Evolutionary conservation across 331 rosid genomes (phyloP), one percentile per base, ranked within the genome.

Genomic region (Ulmus americana): DNA sequence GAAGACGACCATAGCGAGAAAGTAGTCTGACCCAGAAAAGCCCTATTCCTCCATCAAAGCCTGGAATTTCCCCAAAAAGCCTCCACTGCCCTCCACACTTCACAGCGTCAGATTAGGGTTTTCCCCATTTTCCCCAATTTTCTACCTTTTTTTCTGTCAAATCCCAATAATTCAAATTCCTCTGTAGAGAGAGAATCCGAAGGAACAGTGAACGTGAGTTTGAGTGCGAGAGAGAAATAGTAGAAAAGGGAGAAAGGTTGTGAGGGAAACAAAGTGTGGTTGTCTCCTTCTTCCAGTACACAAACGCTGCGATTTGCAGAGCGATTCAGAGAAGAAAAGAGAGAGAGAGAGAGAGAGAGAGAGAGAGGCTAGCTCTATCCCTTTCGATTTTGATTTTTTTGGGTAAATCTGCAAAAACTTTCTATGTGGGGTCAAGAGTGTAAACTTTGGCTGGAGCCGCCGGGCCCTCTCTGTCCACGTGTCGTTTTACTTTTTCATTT

Each of bases 401-500:
- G 22, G 22, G 22, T 20, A 20, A 20, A 20, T 20, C 22, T 20
- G 22, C 22, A 20, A 20, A 20, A 20, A 20, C 22, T 20, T 20
- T 20, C 22, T 1, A 20, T 20, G 51, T 8, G 13, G n/a, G 4
- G 59, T 16, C 4, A 10, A 16, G 38, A 57, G 62, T 39, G 63
- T 39, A 42, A 18, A 59, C 28, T 13, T 43, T 66, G 28, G 38
- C 67, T 66, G 76, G 28, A 45, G 69, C 72, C 70, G 67, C 74
- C 78, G 76, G 79, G 68, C 58, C 84, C 67, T 51, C 70, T 1
- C 0, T 14, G 47, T 68, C 73, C 68, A 76, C 61, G 78, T 63
- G 76, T 64, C 46, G 28, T 55, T 14, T 12, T 6, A 7, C 49
- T 10, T 0, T 4, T 10, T 8, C 65, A 6, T 60, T n/a, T 43